Base-by-base conservation (phyloP, 2,329 filamentous ascomycete species). In the Penicillium nordicum region DNA sequence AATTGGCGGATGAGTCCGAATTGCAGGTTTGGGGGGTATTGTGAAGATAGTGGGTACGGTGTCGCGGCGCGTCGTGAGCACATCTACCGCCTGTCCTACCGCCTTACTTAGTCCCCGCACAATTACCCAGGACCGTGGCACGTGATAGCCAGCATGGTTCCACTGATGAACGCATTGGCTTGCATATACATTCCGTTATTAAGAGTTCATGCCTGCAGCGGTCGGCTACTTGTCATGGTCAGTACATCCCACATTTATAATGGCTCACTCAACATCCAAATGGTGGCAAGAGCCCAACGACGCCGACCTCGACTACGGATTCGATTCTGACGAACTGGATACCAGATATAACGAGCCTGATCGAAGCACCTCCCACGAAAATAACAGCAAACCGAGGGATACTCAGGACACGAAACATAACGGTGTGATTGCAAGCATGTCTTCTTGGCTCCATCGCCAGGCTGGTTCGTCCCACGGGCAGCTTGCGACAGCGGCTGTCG, bases 361-460 rank as follows among this genome's bases (percentile, higher is more conserved):
- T 50, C 61, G 55, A 29, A 52, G 57, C 54, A 43, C 30, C 30
- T 44, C 44, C 50, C 58, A 51, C 41, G 41, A 25, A 44, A 25
- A 50, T 43, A 44, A 30, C 42, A 51, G 7, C 55, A 32, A 59
- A 18, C 9, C 18, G 45, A 47, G 30, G 50, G 32, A 46, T 16
- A 38, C 30, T 2, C 18, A 27, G 30, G 38, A 56, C 21, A 48
- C 40, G n/a, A 44, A 48, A 3, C 34, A 61, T 9, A 56, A 43
- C 48, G 59, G 61, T 30, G 57, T 65, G 27, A 27, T 60, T 38
- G 57, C 59, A 57, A 69, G 56, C 40, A 78, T 79, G 76, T 68
- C 75, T 37, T 74, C 73, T 45, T 79, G 76, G 76, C 62, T 79
- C 38, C 72, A 78, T 56, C 69, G 74, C 18, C 74, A 78, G 50